Percentiles rank a stretch among this genome's conserved stretches.
Evolutionary conservation across 345 rosid genomes (phyloP).

Genomic region (Erodium maritimum): DNA sequence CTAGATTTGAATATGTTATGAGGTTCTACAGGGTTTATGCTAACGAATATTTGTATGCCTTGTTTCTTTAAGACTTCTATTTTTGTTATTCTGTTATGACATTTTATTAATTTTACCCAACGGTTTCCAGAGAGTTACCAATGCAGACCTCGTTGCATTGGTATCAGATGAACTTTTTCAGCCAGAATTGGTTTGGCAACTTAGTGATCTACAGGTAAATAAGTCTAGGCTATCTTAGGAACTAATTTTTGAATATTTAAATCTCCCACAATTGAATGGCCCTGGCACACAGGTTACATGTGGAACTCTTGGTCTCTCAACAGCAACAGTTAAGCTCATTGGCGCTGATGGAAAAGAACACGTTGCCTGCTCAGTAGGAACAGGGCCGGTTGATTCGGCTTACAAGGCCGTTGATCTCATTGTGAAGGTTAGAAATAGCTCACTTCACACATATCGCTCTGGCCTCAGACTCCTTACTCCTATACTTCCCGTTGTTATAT

Average conservation of each 20-base stretch:
- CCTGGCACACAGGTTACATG: constrained; percentile 54
- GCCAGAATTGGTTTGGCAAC: constrained; percentile 75
- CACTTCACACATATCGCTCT: no score
- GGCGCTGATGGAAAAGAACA: constrained; percentile 55
- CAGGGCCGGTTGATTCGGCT: constrained; percentile 95
- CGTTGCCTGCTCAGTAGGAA: constrained; percentile 71
- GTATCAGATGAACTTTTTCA: constrained; percentile 98
- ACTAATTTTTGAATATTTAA: background rate
- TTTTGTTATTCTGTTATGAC: no score
- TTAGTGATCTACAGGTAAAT: constrained; percentile 70
- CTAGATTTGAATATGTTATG: no score
- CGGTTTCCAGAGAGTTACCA: constrained; percentile 55
- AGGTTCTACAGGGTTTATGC: no score
- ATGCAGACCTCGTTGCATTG: constrained; percentile 80
- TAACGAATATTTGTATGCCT: no score
- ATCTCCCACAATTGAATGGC: background rate
- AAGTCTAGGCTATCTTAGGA: no score
- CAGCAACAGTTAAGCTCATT: constrained; percentile 84
- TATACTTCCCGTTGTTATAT: background rate
- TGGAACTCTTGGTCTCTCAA: constrained; percentile 86
- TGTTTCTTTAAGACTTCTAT: no score
- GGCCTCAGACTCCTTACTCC: background rate
- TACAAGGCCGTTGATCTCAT: constrained; percentile 88
- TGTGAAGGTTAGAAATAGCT: constrained; percentile 45
- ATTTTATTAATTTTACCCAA: background rate